Conservation (phyloP, 1,139 yeast genomes). For the Debaryomyces subglobosus region DNA sequence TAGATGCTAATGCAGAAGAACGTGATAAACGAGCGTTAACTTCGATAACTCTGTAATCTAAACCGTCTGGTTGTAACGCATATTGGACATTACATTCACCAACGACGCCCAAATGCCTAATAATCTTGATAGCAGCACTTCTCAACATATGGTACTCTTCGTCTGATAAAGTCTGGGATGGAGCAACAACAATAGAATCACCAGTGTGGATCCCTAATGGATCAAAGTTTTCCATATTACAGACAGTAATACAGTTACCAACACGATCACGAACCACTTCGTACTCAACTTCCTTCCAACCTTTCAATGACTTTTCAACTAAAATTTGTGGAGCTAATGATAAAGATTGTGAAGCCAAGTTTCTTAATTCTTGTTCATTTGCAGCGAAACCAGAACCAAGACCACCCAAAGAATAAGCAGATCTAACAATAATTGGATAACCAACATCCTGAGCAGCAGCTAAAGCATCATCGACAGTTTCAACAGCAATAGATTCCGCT, state of each 20-base stretch:
- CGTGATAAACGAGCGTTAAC: slow-evolving; percentile 97
- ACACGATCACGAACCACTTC: slow-evolving; percentile 97
- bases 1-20: slow-evolving; percentile 96
- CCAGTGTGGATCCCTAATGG: slow-evolving; percentile 99
- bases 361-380: slow-evolving; percentile 77
- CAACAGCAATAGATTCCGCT: slow-evolving; percentile 96
- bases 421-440: slow-evolving; percentile 95
- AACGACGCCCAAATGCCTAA: slow-evolving; percentile 96
- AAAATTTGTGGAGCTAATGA: slow-evolving; percentile 92
- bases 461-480: slow-evolving; percentile 89
- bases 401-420: slow-evolving; percentile 98
- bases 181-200: slow-evolving; percentile 98
- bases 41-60: slow-evolving; percentile 95
- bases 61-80: slow-evolving; percentile 92
- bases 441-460: slow-evolving; percentile 85
- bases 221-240: slow-evolving; percentile 99
- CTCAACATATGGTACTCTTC: slow-evolving; percentile 98
- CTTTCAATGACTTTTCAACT: slow-evolving; percentile 95
- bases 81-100: slow-evolving; percentile 99
- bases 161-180: slow-evolving; percentile 95
- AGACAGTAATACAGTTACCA: slow-evolving; percentile 96
- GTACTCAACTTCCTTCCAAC: slow-evolving; percentile 99
- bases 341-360: slow-evolving; percentile 85
- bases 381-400: slow-evolving; percentile 97
- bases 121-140: slow-evolving; percentile 94